Evolutionary conservation across 2,329 filamentous ascomycete species (phyloP).

Genomic region (Neurospora crassa): DNA sequence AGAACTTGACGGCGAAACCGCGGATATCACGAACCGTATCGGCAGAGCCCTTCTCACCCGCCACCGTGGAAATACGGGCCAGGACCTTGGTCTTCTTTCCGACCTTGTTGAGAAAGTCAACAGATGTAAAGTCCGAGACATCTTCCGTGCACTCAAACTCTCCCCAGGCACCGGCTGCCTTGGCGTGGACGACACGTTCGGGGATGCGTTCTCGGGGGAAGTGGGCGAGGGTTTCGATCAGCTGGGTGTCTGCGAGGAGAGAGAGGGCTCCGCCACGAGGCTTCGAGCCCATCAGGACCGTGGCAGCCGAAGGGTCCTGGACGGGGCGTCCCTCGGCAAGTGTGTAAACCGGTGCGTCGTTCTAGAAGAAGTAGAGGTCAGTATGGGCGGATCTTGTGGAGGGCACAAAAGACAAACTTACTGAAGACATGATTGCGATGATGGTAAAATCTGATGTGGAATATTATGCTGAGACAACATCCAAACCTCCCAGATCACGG

Average conservation of each 20-base stretch:
- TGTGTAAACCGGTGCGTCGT: background rate
- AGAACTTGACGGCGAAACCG: constrained; percentile 42
- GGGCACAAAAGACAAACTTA: background rate
- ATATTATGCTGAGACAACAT: background rate
- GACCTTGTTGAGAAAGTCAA: constrained; percentile 40
- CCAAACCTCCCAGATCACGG: background rate
- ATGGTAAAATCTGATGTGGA: background rate
- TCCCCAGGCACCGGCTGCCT: constrained; percentile 36
- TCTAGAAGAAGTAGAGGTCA: background rate
- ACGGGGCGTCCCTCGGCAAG: background rate
- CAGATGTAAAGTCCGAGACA: constrained; percentile 43
- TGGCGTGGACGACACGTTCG: constrained; percentile 38
- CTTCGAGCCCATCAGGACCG: background rate
- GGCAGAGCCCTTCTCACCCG: constrained; percentile 22
- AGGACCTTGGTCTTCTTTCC: constrained; percentile 48
- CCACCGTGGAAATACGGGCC: constrained; percentile 41
- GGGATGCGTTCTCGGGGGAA: constrained; percentile 54
- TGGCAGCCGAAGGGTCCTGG: background rate
- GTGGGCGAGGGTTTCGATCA: constrained; percentile 55
- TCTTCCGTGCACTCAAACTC: constrained; percentile 54
- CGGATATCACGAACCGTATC: constrained; percentile 55
- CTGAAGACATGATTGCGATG: background rate
- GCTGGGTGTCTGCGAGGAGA: constrained; percentile 48
- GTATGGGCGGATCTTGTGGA: background rate
- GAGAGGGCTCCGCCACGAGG: background rate